Percentiles rank a stretch among this genome's conserved stretches.
Conservation (phyloP, 106 monocot species). For the Chionographis japonica region DNA sequence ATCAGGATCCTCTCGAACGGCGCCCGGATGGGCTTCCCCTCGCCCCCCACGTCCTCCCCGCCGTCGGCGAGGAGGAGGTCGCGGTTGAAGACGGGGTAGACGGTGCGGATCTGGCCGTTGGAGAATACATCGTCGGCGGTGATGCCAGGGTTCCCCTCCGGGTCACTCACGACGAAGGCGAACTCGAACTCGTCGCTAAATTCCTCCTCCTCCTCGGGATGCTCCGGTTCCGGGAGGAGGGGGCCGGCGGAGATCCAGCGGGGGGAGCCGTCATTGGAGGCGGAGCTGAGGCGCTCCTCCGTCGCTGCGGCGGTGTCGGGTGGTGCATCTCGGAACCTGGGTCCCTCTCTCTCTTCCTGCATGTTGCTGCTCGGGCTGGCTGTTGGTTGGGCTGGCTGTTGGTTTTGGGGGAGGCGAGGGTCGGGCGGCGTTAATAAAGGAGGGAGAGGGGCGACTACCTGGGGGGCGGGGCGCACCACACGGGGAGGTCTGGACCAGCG, state of each 20-base stretch:
- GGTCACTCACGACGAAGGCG: conserved; percentile 3
- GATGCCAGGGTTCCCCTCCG: neutral
- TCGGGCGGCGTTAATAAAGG: too few species aligned
- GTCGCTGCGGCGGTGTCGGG: too few species aligned
- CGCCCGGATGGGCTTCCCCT: neutral
- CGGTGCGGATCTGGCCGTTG: conserved; percentile 46
- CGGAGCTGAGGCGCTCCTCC: too few species aligned
- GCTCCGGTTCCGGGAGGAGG: neutral
- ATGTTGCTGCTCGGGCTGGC: too few species aligned
- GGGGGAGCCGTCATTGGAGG: too few species aligned
- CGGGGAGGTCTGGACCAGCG: too few species aligned
- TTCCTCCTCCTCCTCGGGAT: neutral
- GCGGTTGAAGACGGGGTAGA: conserved; percentile 36
- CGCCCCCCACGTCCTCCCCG: neutral
- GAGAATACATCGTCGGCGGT: conserved; percentile 36
- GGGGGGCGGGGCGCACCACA: too few species aligned
- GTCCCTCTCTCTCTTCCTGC: too few species aligned
- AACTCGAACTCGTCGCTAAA: conserved; percentile 40
- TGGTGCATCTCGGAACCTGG: too few species aligned
- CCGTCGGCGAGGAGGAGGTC: neutral
- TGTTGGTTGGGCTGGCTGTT: too few species aligned
- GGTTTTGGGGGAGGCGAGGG: too few species aligned
- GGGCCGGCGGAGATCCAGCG: neutral
- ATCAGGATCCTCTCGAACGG: conserved; percentile 1
- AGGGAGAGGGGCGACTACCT: too few species aligned